Evolutionary conservation across 108 stramenopile genomes (phyloP).

Genomic region (Chaetoceros muelleri): DNA sequence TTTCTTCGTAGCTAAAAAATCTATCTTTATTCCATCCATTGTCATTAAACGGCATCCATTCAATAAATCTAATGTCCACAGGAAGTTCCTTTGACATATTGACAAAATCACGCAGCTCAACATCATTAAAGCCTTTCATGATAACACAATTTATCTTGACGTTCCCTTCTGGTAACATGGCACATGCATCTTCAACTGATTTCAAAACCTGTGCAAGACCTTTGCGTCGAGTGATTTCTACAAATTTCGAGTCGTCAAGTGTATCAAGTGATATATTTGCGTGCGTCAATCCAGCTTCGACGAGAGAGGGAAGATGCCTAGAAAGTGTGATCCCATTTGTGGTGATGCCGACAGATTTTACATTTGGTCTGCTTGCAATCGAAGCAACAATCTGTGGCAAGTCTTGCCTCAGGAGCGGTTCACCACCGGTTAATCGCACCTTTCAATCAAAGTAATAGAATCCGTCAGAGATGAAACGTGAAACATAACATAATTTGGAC

Average conservation of each 20-base stretch:
- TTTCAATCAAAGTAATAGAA: slow-evolving; percentile 7
- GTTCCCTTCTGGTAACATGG: slow-evolving; percentile 22
- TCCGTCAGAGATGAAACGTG: background rate
- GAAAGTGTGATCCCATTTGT: slow-evolving; percentile 90
- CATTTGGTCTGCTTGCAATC: slow-evolving; percentile 33
- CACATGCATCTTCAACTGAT: slow-evolving; percentile 45
- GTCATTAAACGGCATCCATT: slow-evolving; percentile 99
- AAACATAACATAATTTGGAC: background rate
- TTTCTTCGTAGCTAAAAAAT: slow-evolving; percentile 83
- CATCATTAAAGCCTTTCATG: slow-evolving; percentile 85
- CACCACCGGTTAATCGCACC: slow-evolving; percentile 87
- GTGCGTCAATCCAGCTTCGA: slow-evolving; percentile 83
- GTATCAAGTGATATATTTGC: slow-evolving; percentile 95
- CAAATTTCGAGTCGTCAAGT: slow-evolving; percentile 74
- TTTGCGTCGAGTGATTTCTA: slow-evolving; percentile 77
- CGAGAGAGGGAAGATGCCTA: slow-evolving; percentile 50
- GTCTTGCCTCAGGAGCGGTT: slow-evolving; percentile 86
- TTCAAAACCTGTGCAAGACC: slow-evolving; percentile 56
- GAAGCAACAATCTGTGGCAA: slow-evolving; percentile 57
- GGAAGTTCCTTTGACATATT: slow-evolving; percentile 47
- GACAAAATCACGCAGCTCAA: slow-evolving; percentile 84
- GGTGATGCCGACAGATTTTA: slow-evolving; percentile 81
- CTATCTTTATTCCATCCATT: slow-evolving; percentile 79
- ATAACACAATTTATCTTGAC: slow-evolving; percentile 97
- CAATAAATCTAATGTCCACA: slow-evolving; percentile 94